phyloP scores from a whole-genome alignment of 306 rosid genomes.

The Mimosa pudica region DNA sequence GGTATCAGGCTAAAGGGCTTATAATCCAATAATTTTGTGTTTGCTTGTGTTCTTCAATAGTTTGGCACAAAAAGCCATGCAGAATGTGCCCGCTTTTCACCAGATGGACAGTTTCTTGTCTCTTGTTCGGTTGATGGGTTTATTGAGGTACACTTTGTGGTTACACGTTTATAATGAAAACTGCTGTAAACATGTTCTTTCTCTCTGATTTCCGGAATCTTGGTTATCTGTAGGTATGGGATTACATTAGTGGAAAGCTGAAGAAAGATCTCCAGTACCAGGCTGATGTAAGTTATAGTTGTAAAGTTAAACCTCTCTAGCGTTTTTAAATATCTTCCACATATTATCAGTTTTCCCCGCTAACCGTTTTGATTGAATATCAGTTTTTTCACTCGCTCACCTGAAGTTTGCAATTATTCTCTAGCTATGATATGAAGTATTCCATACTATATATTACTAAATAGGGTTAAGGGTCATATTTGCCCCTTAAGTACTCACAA shows the following conservation, averaged over 20 bases:
- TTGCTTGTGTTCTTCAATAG: conserved; percentile 45
- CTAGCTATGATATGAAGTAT: conserved; percentile 27
- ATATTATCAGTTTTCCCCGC: neutral
- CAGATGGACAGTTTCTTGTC: conserved; percentile 98
- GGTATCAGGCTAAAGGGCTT: conserved; percentile 2
- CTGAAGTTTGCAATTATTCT: neutral
- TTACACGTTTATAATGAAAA: conserved; percentile 24
- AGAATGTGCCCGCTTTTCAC: conserved; percentile 94
- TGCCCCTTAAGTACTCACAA: no score
- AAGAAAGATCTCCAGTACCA: conserved; percentile 99
- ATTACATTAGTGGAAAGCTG: conserved; percentile 92
- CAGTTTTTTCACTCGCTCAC: no score
- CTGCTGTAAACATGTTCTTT: conserved; percentile 26
- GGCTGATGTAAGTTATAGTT: conserved; percentile 81
- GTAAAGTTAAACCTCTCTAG: neutral
- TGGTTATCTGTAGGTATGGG: conserved; percentile 78
- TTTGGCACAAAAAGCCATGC: conserved; percentile 97
- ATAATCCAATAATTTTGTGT: conserved; percentile 25
- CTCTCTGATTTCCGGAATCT: conserved; percentile 30
- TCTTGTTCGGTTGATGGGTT: conserved; percentile 96
- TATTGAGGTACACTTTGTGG: conserved; percentile 70
- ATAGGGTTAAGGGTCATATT: no score
- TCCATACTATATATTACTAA: neutral
- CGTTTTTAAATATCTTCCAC: neutral
- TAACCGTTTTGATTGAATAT: no score